phyloP scores from a whole-genome alignment of 140 eudicot species.

The Flaveria floridana region DNA sequence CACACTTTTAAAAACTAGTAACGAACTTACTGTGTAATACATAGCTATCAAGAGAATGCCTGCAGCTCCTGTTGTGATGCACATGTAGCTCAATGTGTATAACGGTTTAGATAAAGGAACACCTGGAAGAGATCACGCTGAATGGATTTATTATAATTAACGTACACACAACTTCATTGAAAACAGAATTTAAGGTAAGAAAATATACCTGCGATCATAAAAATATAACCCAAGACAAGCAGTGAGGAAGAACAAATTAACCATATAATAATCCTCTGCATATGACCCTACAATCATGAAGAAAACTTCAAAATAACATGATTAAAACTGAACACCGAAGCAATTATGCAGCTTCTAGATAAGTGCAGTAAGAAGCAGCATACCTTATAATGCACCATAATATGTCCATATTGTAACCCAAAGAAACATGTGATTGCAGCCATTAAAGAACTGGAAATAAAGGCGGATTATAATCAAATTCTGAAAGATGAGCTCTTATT shows the following conservation, averaged over 20 bases:
- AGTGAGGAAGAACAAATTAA: constrained; percentile 59
- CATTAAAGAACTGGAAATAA: constrained; percentile 69
- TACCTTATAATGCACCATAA: constrained; percentile 74
- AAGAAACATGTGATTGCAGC: constrained; percentile 83
- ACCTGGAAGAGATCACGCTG: constrained; percentile 41
- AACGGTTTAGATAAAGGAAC: constrained; percentile 81
- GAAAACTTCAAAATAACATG: constrained; percentile 12
- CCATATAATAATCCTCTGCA: constrained; percentile 67
- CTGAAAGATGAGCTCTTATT: background rate
- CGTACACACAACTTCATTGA: background rate
- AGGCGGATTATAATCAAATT: background rate
- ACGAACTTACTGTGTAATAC: constrained; percentile 59
- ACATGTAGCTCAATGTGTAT: constrained; percentile 89
- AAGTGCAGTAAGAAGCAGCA: constrained; percentile 3
- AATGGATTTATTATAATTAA: constrained; percentile 1
- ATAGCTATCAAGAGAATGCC: constrained; percentile 66
- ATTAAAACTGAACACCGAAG: constrained; percentile 10
- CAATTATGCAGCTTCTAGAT: constrained; percentile 8
- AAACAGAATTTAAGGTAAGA: constrained; percentile 6
- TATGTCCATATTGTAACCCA: constrained; percentile 87
- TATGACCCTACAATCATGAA: constrained; percentile 47
- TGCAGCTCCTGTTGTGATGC: constrained; percentile 82
- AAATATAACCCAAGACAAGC: constrained; percentile 53
- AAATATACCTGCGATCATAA: constrained; percentile 50
- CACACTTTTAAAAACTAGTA: background rate